Base-by-base conservation (phyloP, 768 basidiomycete genomes). In the Tulasnella sp. region DNA sequence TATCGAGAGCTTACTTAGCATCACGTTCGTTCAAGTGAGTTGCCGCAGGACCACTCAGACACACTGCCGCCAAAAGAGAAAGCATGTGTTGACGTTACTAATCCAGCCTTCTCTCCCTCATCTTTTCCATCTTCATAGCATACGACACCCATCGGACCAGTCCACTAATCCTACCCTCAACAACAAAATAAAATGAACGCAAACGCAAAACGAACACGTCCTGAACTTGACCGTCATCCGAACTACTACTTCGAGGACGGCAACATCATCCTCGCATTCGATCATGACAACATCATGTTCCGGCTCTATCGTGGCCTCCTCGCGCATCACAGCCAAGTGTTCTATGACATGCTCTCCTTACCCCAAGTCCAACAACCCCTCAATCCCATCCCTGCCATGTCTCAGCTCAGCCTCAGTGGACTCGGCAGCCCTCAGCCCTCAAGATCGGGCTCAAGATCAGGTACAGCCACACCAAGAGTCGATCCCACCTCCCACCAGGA, bases 191-290 rank as follows among this genome's bases (percentile, higher is more conserved):
- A 5, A 15, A 38, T 38, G 34, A 38, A 38, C 34, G 15, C 34
- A 5, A 38, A 38, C 34, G 34, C 34, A 5, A 38, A 38, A 15
- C 34, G 34, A 15, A 5, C 15, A 5, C 34, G 34, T 15, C 34
- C 34, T 38, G 34, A 38, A 15, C 15, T 53, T 12, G 51, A 53
- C 31, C 41, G 54, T 4, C 57, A 59, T 25, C 25, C 44, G 19
- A 41, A 49, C 4, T 50, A 59, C 15, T 59, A 46, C 24, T 46
- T 59, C 21, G 46, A 59, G 17, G 57, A 59, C 29, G 57, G 57
- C 27, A 59, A 59, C 57, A 59, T 59, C 57, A 29, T 49, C 29
- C 31, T 59, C 17, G 41, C 31, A 1, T 42, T 59, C 21, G 46
- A 59, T 19, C 34, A 38, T 7, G 57, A 50, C 29, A 49, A 31